phyloP scores from a whole-genome alignment of 495 filamentous ascomycete species.

The Hypoxylon lenormandii region DNA sequence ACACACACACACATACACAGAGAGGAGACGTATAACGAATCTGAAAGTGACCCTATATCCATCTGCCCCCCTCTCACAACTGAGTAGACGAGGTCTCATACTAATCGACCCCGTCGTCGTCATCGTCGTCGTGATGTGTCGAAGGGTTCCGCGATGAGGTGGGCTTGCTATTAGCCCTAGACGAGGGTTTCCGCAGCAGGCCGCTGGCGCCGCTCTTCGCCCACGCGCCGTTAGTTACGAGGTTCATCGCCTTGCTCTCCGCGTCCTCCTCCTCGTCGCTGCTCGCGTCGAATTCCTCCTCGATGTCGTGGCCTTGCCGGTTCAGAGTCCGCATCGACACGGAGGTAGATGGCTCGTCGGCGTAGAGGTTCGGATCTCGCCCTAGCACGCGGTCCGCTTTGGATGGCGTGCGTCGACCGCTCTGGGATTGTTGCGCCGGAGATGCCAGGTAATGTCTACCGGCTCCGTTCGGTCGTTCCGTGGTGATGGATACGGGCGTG shows the following conservation, averaged over 20 bases:
- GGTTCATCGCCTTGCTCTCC: slow-evolving; percentile 56
- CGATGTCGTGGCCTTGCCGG: slow-evolving; percentile 52
- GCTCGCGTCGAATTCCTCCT: slow-evolving; percentile 51
- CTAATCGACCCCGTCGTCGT: slow-evolving; percentile 39
- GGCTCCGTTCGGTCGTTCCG: slow-evolving; percentile 39
- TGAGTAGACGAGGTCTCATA: not conserved
- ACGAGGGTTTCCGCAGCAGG: slow-evolving; percentile 47
- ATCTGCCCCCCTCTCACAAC: not conserved
- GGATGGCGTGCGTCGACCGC: slow-evolving; percentile 52
- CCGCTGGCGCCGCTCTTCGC: slow-evolving; percentile 51
- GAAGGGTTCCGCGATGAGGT: slow-evolving; percentile 11
- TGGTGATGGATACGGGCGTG: slow-evolving; percentile 20
- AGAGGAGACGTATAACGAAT: too few species aligned
- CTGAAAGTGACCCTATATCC: not conserved
- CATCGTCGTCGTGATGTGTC: slow-evolving; percentile 26
- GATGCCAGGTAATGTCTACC: slow-evolving; percentile 51
- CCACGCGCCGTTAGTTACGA: slow-evolving; percentile 60
- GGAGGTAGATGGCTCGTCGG: slow-evolving; percentile 52
- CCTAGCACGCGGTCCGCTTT: slow-evolving; percentile 66
- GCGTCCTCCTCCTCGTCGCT: slow-evolving; percentile 51
- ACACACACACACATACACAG: too few species aligned
- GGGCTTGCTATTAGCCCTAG: slow-evolving; percentile 5
- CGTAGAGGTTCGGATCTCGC: slow-evolving; percentile 62
- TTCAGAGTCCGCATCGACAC: slow-evolving; percentile 60
- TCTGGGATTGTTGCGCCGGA: slow-evolving; percentile 13